Evolutionary conservation across 2,329 filamentous ascomycete species (phyloP).

Genomic region (Monosporascus sp.): DNA sequence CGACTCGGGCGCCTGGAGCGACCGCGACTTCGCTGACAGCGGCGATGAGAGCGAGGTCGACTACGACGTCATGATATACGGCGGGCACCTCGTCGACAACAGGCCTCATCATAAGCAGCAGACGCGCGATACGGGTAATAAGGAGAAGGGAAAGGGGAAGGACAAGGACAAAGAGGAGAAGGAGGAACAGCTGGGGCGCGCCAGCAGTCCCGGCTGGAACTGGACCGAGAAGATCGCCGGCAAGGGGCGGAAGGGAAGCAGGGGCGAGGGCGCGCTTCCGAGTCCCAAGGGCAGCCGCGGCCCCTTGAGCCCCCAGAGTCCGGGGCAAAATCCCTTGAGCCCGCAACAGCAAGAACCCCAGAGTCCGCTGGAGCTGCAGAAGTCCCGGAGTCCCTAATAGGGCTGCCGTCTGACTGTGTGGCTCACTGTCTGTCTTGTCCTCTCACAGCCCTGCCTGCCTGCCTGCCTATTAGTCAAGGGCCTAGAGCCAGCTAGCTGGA

Average conservation of each 20-base stretch:
- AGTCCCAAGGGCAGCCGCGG: constrained; percentile 9
- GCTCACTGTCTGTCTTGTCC: too few relatives aligned
- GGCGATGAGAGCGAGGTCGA: constrained; percentile 39
- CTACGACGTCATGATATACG: constrained; percentile 17
- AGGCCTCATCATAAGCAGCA: constrained; percentile 3
- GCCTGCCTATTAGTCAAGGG: too few relatives aligned
- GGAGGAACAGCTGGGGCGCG: constrained; percentile 4
- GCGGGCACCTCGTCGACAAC: not conserved
- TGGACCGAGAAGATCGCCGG: constrained; percentile 40
- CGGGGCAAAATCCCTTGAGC: not conserved
- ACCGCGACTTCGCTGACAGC: constrained; percentile 56
- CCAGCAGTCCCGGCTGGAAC: constrained; percentile 29
- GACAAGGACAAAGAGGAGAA: constrained; percentile 8
- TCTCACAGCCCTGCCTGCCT: too few relatives aligned
- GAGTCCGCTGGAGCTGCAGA: not conserved
- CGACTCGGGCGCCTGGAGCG: constrained; percentile 61
- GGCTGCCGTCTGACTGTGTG: too few relatives aligned
- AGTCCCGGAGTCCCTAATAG: not conserved
- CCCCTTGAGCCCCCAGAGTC: constrained; percentile 8
- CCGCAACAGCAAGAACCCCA: not conserved
- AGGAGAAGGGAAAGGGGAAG: constrained; percentile 1
- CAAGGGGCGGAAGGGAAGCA: constrained; percentile 22
- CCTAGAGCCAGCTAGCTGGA: too few relatives aligned
- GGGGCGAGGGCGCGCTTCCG: not conserved
- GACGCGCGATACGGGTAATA: constrained; percentile 7